phyloP scores from a whole-genome alignment of 495 filamentous ascomycete species.

The Amphirosellinia nigrospora region DNA sequence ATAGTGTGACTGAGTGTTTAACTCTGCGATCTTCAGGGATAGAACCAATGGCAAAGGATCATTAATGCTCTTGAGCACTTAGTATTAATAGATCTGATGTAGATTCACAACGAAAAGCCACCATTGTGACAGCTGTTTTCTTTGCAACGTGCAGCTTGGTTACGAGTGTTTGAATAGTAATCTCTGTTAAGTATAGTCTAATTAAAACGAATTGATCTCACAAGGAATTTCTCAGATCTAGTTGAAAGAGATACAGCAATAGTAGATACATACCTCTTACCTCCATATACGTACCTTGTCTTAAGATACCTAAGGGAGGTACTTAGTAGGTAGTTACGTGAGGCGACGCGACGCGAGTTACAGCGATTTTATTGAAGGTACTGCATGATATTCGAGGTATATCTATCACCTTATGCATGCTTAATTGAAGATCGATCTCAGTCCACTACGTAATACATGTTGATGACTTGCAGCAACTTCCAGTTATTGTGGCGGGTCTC shows the following conservation, averaged over 20 bases:
- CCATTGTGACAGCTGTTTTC: neutral
- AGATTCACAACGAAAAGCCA: neutral
- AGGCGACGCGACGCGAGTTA: too few relatives aligned
- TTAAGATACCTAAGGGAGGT: too few relatives aligned
- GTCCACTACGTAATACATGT: neutral
- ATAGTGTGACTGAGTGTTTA: neutral
- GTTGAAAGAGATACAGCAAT: too few relatives aligned
- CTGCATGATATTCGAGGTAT: constrained; percentile 2
- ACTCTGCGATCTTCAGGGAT: neutral
- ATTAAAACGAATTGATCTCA: neutral
- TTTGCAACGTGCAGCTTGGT: neutral
- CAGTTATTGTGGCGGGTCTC: constrained; percentile 12
- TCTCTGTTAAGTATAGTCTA: too few relatives aligned
- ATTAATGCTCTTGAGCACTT: neutral
- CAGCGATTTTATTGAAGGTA: neutral
- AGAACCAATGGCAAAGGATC: neutral
- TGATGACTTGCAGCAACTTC: neutral
- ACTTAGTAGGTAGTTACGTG: too few relatives aligned
- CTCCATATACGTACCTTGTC: too few relatives aligned
- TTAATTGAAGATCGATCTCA: neutral
- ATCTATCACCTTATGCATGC: neutral
- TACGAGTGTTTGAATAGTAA: neutral
- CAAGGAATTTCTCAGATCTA: neutral
- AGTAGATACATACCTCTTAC: too few relatives aligned
- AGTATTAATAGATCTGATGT: neutral